A percentile compares a stretch with the other conserved stretches of the same genome.
Conservation (phyloP, 176 grass and related monocot genomes). For the Zoysia japonica region DNA sequence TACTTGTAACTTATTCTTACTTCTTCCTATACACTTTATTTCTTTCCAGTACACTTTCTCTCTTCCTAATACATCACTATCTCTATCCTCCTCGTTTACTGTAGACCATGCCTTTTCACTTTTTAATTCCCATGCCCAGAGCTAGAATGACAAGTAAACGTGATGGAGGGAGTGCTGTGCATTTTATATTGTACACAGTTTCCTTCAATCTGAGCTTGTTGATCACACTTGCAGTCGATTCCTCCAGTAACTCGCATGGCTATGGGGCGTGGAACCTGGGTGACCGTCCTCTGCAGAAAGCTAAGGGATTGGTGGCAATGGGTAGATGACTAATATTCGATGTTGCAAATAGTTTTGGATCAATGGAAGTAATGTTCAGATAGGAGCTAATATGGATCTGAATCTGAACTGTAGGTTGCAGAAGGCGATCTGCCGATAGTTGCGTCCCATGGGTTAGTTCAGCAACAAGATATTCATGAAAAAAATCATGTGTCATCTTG, state of each 20-base stretch:
- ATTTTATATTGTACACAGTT: slow-evolving; percentile 21
- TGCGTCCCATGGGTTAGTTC: slow-evolving; percentile 91
- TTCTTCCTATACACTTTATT: no score
- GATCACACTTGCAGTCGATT: slow-evolving; percentile 77
- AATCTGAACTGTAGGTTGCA: slow-evolving; percentile 72
- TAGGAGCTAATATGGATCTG: slow-evolving; percentile 42
- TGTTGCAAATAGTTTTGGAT: slow-evolving; percentile 36
- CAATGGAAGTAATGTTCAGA: slow-evolving; percentile 25
- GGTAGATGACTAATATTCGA: slow-evolving; percentile 52
- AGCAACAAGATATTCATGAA: slow-evolving; percentile 27
- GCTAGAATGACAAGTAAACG: no score
- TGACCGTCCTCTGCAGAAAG: slow-evolving; percentile 91
- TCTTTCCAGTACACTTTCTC: no score
- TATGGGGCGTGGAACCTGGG: slow-evolving; percentile 91
- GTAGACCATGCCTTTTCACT: no score
- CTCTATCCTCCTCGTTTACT: no score
- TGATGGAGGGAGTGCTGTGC: no score
- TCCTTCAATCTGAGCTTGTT: slow-evolving; percentile 37
- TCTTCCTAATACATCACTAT: no score
- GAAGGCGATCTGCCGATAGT: slow-evolving; percentile 96
- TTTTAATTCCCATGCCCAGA: no score
- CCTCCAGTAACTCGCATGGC: slow-evolving; percentile 98
- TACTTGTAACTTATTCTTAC: no score
- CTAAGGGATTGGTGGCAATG: slow-evolving; percentile 99
- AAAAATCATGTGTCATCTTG: slow-evolving; percentile 12